Base-by-base conservation (phyloP, 805 yeast genomes). In the Metschnikowia corniflorae region DNA sequence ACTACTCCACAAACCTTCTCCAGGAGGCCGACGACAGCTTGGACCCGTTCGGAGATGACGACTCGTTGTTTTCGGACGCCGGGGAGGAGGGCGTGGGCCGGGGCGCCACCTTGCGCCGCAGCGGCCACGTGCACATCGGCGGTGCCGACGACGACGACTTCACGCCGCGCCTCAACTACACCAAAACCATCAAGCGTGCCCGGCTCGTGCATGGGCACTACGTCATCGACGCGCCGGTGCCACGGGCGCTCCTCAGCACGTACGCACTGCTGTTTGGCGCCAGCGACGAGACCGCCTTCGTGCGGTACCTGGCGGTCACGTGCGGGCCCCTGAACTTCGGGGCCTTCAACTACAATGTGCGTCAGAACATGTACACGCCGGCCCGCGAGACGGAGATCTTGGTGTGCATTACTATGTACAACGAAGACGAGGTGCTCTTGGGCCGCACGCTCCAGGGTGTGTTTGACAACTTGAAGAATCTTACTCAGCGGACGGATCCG, bases 251-350 rank as follows among this genome's bases (percentile, higher is more conserved):
- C 23, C 50, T 67, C 29, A 60, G 55, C 29, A 61, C 58, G 6
- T 68, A 59, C 42, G 68, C 46, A 5, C 26, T 18, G 16, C 12
- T n/a, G 9, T 21, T 24, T 26, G 49, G 51, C n/a, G 37, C 37
- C 19, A 31, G 43, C 27, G 49, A 46, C 39, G 89, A 57, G 84
- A 91, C 66, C 83, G 82, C 70, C 22, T 86, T 82, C 51, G 82
- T 91, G 91, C 75, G 97, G 58, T 91, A 89, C 61, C 86, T 93
- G 39, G 97, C 96, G 0, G 88, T 86, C 15, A 91, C 97, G 1
- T 83, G 95, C 58, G 94, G 91, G 45, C 97, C 97, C 0, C 70
- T 77, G 8, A 77, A 81, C 37, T 86, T 85, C 54, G 64, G 60
- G 14, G 47, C 50, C 7, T 73, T 73, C 44, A 75, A 78, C 49